phyloP scores from a whole-genome alignment of 768 basidiomycete genomes.

The Termitomyces sp. region DNA sequence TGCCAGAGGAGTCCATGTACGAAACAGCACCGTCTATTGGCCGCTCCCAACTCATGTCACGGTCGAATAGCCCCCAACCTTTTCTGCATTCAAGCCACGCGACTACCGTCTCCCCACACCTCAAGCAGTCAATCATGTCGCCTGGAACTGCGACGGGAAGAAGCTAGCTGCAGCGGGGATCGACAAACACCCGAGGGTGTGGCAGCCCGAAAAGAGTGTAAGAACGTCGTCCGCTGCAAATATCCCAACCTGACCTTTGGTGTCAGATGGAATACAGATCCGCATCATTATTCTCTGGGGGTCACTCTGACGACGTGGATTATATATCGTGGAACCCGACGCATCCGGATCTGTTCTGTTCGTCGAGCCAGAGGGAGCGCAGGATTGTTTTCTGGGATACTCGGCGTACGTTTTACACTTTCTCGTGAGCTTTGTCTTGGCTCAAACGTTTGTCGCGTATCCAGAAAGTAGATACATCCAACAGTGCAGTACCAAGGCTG shows the following conservation, averaged over 20 bases:
- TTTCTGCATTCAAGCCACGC: slow-evolving; percentile 75
- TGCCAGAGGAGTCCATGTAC: slow-evolving; percentile 70
- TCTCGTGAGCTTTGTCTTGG: background rate
- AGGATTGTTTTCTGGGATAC: slow-evolving; percentile 83
- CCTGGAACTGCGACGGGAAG: slow-evolving; percentile 83
- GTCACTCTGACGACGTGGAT: slow-evolving; percentile 76
- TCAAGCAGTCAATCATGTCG: slow-evolving; percentile 69
- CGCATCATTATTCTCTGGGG: slow-evolving; percentile 61
- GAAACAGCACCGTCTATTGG: slow-evolving; percentile 20
- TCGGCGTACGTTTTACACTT: slow-evolving; percentile 50
- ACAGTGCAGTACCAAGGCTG: slow-evolving; percentile 49
- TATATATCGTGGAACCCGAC: slow-evolving; percentile 83
- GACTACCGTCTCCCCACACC: slow-evolving; percentile 62
- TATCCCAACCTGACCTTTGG: background rate
- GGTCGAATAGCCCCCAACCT: slow-evolving; percentile 57
- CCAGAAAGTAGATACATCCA: slow-evolving; percentile 71
- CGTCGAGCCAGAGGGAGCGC: slow-evolving; percentile 72
- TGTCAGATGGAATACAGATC: slow-evolving; percentile 65
- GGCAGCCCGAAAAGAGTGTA: slow-evolving; percentile 75
- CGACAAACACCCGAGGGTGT: slow-evolving; percentile 73
- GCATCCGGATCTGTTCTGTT: slow-evolving; percentile 78
- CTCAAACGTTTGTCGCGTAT: background rate
- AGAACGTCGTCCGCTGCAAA: slow-evolving; percentile 18
- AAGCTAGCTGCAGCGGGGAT: slow-evolving; percentile 78
- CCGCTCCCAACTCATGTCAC: slow-evolving; percentile 13